These are phyloP conservation scores for Rhizoclosmatium globosum DNA, from an alignment of 192 early-diverging fungal genomes.

Conservation along the genomic window DNA sequence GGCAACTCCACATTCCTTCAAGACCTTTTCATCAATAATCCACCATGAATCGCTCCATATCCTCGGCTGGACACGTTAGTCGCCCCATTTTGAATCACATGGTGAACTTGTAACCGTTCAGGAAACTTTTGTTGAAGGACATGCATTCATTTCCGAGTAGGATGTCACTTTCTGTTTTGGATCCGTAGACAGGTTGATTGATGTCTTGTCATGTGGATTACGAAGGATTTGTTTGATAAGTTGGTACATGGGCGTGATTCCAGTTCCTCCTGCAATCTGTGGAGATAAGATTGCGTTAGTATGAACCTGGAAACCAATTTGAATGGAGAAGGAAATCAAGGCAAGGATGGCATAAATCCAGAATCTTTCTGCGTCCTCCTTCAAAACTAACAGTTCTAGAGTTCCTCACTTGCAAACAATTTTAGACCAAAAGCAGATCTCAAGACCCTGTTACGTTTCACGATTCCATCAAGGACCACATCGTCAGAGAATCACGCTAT, in stretches of 20 bases:
- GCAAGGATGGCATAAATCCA: neutral
- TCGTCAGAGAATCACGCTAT: neutral
- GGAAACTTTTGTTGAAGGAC: conserved; percentile 69
- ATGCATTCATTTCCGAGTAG: conserved; percentile 84
- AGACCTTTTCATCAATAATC: conserved; percentile 62
- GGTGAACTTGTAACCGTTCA: conserved; percentile 80
- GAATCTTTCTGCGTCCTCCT: too few species aligned
- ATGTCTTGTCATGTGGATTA: conserved; percentile 88
- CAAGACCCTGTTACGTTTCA: too few species aligned
- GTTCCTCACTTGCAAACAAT: too few species aligned
- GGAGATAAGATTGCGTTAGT: neutral
- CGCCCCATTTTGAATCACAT: conserved; percentile 78
- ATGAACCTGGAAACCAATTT: neutral
- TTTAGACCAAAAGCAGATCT: too few species aligned
- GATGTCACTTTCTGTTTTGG: conserved; percentile 88
- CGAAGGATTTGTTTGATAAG: conserved; percentile 85
- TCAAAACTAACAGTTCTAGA: too few species aligned
- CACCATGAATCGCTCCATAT: conserved; percentile 51
- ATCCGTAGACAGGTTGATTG: conserved; percentile 84
- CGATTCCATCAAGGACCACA: too few species aligned
- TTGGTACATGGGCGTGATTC: conserved; percentile 94
- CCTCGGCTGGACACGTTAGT: neutral
- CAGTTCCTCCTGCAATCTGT: conserved; percentile 90
- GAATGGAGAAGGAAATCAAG: neutral
- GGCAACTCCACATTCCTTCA: conserved; percentile 59